Evolutionary conservation across 2,329 filamentous ascomycete genomes (phyloP), one percentile per base, ranked within the genome.

Genomic region (Ambrosiella beaveri): DNA sequence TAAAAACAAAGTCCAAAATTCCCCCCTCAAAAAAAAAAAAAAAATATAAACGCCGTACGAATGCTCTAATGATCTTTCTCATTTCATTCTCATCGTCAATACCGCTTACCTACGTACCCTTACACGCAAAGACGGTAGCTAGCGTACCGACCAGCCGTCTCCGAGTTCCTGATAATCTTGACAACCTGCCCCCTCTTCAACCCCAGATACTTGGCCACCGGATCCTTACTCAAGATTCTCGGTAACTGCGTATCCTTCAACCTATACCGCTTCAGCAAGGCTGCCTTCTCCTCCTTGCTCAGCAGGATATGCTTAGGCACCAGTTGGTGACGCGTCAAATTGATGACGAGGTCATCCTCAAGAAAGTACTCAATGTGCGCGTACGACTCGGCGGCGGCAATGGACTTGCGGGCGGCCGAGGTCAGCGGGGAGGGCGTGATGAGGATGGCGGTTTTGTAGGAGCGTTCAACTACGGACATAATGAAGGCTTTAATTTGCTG

Each of bases 241-340:
- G 93, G 93, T 67, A 98, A 75, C 74, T 98, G 93, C 8, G 88
- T 96, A 77, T 98, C 93, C 81, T 96, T 97, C 70, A 98, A 73
- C 54, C 93, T 82, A 73, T 98, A 98, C 62, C 93, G 78, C 72
- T 89, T 82, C 61, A 98, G 76, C 66, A 98, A 74, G 41, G 86
- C 85, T 52, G 74, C 73, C 79, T 96, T 96, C 76, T 98, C 93
- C 66, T 94, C 88, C 51, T 82, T 79, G 66, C 88, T 95, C 59
- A 98, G 80, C 61, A 97, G 73, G 41, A 97, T 84, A 68, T 98
- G 93, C 69, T 86, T 89, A 50, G 93, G 93, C 37, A 98, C 93
- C 58, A 98, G 79, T 72, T 97, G 91, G 74, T 98, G 93, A 70
- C 90, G 87, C 61, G 91, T 97, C 71, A 98, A 97, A 73, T 98